Evolutionary conservation across 371 early-diverging fungal genomes (phyloP).

Genomic region (Chytridiales sp.): DNA sequence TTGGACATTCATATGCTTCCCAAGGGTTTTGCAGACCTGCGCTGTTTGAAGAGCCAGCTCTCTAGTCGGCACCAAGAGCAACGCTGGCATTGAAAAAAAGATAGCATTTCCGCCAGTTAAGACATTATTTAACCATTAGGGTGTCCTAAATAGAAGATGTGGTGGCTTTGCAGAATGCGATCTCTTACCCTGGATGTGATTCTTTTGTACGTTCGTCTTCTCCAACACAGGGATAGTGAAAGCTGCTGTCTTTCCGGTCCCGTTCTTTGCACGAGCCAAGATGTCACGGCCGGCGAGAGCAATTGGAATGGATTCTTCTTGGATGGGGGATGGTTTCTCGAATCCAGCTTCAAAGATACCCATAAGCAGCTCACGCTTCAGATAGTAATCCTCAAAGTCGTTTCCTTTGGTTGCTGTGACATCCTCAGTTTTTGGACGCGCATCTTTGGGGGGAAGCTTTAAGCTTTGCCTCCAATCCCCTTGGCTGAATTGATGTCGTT

Average conservation of each 20-base stretch:
- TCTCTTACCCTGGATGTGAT: constrained; percentile 79
- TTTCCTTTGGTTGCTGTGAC: constrained; percentile 96
- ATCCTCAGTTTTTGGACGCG: constrained; percentile 91
- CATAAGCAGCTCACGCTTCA: constrained; percentile 95
- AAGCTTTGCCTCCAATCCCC: constrained; percentile 49
- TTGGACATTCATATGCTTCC: constrained; percentile 86
- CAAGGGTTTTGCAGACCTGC: constrained; percentile 90
- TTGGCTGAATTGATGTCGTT: no score
- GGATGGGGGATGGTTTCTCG: constrained; percentile 98
- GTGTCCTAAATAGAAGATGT: constrained; percentile 10
- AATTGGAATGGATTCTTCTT: constrained; percentile 98
- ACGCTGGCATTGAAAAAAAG: constrained; percentile 34
- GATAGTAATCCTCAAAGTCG: constrained; percentile 96
- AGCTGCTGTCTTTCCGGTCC: constrained; percentile 98
- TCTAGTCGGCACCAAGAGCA: constrained; percentile 94
- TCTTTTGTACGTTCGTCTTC: constrained; percentile 79
- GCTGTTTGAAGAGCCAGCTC: constrained; percentile 96
- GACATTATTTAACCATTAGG: neutral
- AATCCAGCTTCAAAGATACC: constrained; percentile 98
- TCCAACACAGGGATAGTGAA: constrained; percentile 95
- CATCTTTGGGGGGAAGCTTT: constrained; percentile 74
- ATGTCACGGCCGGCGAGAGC: constrained; percentile 93
- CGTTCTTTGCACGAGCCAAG: constrained; percentile 59
- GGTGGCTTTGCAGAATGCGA: no score
- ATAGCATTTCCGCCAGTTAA: neutral